A percentile compares a stretch with the other conserved stretches of the same genome.
These are phyloP conservation scores for Cavenderia fasciculata DNA, from an alignment of 78 protist genomes.

Conservation along the genomic window DNA sequence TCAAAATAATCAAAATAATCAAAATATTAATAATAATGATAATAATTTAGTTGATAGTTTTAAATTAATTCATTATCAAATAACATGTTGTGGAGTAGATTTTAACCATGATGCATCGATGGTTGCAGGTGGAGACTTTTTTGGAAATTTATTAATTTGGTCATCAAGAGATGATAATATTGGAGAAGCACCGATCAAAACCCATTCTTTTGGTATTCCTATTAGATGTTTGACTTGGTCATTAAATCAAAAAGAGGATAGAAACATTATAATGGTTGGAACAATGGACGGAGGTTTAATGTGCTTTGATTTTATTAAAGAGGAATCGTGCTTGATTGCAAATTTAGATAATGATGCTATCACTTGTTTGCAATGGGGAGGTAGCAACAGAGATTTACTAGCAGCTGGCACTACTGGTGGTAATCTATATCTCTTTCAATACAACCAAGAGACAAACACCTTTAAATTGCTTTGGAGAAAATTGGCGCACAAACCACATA, in stretches of 20 bases:
- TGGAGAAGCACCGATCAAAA: not conserved
- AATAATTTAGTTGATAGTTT: too few species aligned
- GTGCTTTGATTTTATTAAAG: not conserved
- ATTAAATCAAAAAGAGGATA: not conserved
- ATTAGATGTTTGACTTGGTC: slow-evolving; percentile 42
- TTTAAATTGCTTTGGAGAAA: slow-evolving; percentile 12
- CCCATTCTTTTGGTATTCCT: slow-evolving; percentile 50
- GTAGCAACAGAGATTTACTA: not conserved
- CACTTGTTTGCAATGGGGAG: slow-evolving; percentile 49
- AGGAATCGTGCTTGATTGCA: not conserved
- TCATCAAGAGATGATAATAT: not conserved
- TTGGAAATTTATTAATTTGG: slow-evolving; percentile 60
- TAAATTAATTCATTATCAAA: too few species aligned
- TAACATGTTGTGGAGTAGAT: slow-evolving; percentile 70
- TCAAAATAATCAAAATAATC: slow-evolving; percentile 28
- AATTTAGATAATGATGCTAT: slow-evolving; percentile 22
- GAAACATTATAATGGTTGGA: slow-evolving; percentile 4
- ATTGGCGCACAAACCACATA: slow-evolving; percentile 19
- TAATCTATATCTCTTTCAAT: slow-evolving; percentile 7
- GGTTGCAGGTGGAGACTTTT: slow-evolving; percentile 71
- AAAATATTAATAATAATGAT: not conserved
- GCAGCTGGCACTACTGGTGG: slow-evolving; percentile 76
- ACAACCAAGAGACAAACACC: not conserved
- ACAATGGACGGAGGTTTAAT: slow-evolving; percentile 35
- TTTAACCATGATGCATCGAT: slow-evolving; percentile 11